These are phyloP conservation scores for Euphrasia arctica DNA, from an alignment of 305 asterid species.

Conservation along the genomic window DNA sequence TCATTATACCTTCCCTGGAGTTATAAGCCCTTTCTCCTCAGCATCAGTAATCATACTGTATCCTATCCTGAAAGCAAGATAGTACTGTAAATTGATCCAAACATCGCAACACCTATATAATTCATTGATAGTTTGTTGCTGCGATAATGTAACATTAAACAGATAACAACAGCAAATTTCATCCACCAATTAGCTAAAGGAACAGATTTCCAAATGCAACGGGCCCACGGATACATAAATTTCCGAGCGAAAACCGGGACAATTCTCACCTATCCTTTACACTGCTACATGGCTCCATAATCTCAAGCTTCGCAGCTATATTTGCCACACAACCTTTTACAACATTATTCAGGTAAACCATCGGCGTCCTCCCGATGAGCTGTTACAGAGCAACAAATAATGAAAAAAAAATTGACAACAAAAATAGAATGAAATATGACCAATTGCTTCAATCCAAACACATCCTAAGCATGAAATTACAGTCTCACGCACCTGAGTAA, in stretches of 20 bases:
- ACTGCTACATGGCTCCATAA: slow-evolving; percentile 99
- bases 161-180: neutral
- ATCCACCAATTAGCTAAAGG: slow-evolving; percentile 11
- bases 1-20: slow-evolving; percentile 82
- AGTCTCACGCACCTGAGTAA: slow-evolving; percentile 60
- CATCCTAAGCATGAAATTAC: neutral
- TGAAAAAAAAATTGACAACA: slow-evolving; percentile 5
- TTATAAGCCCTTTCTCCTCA: slow-evolving; percentile 81
- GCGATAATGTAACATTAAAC: neutral
- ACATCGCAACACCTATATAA: neutral
- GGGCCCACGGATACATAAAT: slow-evolving; percentile 7
- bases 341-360: slow-evolving; percentile 85
- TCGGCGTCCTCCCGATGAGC: slow-evolving; percentile 96
- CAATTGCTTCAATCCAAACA: neutral
- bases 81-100: slow-evolving; percentile 18
- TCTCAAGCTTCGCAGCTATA: slow-evolving; percentile 95
- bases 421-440: slow-evolving; percentile 1
- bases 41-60: slow-evolving; percentile 88
- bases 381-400: slow-evolving; percentile 34
- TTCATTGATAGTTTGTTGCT: neutral
- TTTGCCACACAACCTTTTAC: slow-evolving; percentile 87
- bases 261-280: slow-evolving; percentile 84
- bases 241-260: slow-evolving; percentile 10
- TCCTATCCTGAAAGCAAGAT: slow-evolving; percentile 77
- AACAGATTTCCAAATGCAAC: neutral